Conservation (phyloP, 495 filamentous ascomycete species). For the Neurospora terricola region DNA sequence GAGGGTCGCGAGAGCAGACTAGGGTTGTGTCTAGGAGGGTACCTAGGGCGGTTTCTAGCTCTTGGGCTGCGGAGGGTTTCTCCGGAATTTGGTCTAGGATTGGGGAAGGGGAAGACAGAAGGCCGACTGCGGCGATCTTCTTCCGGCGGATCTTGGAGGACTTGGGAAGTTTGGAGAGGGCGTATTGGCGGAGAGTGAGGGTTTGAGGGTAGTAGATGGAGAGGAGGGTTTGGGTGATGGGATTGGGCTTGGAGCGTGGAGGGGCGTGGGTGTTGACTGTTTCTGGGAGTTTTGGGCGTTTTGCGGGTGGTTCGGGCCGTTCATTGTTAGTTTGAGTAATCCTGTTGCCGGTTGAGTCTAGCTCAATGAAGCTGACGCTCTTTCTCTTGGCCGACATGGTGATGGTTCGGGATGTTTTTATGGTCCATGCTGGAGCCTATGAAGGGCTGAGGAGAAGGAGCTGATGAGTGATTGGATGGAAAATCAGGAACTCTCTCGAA, state of each 20-base stretch:
- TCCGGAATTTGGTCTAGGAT: background rate
- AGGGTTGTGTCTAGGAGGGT: constrained; percentile 57
- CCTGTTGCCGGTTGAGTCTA: background rate
- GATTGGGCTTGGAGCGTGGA: background rate
- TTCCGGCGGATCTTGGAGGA: constrained; percentile 35
- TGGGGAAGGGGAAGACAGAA: background rate
- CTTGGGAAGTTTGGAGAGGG: constrained; percentile 40
- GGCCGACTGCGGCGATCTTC: constrained; percentile 36
- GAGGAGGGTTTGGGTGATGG: constrained; percentile 55
- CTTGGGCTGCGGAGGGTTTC: constrained; percentile 14
- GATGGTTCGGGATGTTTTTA: background rate
- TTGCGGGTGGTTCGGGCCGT: background rate
- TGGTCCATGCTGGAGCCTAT: background rate
- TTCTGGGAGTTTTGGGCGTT: background rate
- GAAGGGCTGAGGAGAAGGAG: background rate
- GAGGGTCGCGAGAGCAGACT: constrained; percentile 38
- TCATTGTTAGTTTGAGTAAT: background rate
- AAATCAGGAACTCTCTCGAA: too few species aligned
- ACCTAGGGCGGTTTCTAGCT: constrained; percentile 32
- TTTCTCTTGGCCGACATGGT: background rate
- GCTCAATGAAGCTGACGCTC: background rate
- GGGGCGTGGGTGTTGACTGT: background rate
- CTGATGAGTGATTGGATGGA: background rate
- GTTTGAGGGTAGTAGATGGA: constrained; percentile 62
- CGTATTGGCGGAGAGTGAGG: constrained; percentile 61